Conservation (phyloP, 75 land plant species). For the Azolla pinnata region DNA sequence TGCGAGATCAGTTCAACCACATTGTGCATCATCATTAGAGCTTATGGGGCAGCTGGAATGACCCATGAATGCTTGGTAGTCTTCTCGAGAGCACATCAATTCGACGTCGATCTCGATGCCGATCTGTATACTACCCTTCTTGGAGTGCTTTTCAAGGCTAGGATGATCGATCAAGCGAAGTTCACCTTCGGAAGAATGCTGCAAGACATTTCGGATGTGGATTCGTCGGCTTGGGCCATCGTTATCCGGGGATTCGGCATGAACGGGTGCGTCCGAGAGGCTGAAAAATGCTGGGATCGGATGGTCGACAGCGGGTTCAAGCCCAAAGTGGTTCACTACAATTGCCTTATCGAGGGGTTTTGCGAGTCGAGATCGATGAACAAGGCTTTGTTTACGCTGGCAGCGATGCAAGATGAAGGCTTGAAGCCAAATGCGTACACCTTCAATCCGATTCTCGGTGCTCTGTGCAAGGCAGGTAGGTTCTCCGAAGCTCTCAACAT, state of each 20-base stretch:
- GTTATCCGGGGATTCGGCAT: constrained; percentile 38
- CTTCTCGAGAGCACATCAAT: neutral
- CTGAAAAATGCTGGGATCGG: constrained; percentile 34
- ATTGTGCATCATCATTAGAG: neutral
- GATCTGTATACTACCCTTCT: neutral
- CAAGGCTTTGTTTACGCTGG: constrained; percentile 34
- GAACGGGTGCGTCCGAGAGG: constrained; percentile 34
- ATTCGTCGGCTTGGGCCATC: neutral
- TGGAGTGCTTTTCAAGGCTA: neutral
- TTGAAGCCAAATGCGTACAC: constrained; percentile 34
- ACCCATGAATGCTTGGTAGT: neutral
- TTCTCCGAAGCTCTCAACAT: constrained; percentile 23
- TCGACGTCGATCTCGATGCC: neutral
- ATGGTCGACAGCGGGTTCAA: constrained; percentile 39
- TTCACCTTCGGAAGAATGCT: neutral
- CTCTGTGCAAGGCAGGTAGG: constrained; percentile 31
- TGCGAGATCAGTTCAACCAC: neutral
- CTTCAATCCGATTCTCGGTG: constrained; percentile 47
- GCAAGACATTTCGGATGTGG: neutral
- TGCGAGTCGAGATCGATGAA: constrained; percentile 34
- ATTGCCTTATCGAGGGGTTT: constrained; percentile 53
- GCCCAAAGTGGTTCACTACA: constrained; percentile 44
- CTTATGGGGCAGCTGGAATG: constrained; percentile 5
- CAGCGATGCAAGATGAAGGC: constrained; percentile 29
- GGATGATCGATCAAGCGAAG: neutral